Base-by-base conservation (phyloP, 2,329 filamentous ascomycete species). In the Penicillium sp. region DNA sequence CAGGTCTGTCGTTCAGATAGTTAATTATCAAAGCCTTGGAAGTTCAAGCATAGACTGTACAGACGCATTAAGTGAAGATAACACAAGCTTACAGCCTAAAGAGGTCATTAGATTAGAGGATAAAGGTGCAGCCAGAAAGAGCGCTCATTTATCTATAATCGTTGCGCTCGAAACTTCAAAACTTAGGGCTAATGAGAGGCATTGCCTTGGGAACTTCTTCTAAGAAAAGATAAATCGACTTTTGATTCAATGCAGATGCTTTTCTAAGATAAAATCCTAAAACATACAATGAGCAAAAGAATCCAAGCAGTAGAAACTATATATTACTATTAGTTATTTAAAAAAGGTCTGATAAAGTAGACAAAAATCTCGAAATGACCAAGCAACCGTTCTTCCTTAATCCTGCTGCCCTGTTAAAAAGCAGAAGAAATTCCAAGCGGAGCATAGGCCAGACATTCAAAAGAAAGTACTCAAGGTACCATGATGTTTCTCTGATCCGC, bases 291-390 rank as follows among this genome's bases (percentile, higher is more conserved):
- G 8, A 17, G 34, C 28, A 6, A 31, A 43, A 43, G 21, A 39
- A 49, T 45, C 12, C 29, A 52, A 48, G 42, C 34, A 48, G 52
- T 40, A 51, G 33, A 41, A 15, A 47, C 40, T 45, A 47, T 56
- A 35, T 53, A 60, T 60, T 60, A 60, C 49, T 54, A 60, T 59
- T 60, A 60, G 28, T 31, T 43, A 43, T 39, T 28, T 42, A 29
- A 47, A 39, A 51, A 44, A 45, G 19, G 24, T 45, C 43, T 17
- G 43, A 58, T 45, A 53, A 32, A 48, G 34, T 24, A 39, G 15
- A 54, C 44, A 42, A 57, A 51, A 51, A 49, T 54, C 51, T 58
- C 53, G 54, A 56, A 57, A 50, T 55, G 54, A 54, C 57, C 58
- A 57, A 56, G 57, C 57, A 55, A 52, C 57, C 56, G 26, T 48